Conservation (phyloP, 225 moss, liverwort and hornwort genomes). For the Thuidium tamariscinum region DNA sequence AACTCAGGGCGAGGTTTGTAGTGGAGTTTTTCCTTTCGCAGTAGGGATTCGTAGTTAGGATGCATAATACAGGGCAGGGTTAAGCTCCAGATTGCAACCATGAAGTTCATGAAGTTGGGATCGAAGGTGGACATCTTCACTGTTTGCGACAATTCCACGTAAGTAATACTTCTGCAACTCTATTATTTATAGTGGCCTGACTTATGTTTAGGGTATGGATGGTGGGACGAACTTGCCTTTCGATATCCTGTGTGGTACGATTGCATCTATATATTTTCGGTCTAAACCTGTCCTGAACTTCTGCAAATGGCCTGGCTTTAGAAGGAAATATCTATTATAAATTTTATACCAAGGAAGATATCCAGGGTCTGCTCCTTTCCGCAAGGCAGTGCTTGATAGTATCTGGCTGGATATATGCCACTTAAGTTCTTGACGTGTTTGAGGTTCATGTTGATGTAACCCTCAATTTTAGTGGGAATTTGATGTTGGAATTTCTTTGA, state of each 20-base stretch:
- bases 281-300: not conserved
- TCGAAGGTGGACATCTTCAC: constrained; percentile 39
- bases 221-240: not conserved
- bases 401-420: not conserved
- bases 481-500: not conserved
- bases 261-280: not conserved
- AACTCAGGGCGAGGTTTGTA: not conserved
- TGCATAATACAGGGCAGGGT: constrained; percentile 14
- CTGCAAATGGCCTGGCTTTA: not conserved
- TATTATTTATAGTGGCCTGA: not conserved
- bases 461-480: not conserved
- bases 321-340: not conserved
- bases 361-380: not conserved
- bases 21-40: not conserved
- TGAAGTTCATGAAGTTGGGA: constrained; percentile 65
- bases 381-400: not conserved
- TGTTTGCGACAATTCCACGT: constrained; percentile 35
- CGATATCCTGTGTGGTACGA: not conserved
- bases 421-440: not conserved
- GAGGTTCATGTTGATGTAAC: not conserved
- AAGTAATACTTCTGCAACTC: not conserved
- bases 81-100: constrained; percentile 17
- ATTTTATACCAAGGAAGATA: not conserved
- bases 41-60: constrained; percentile 2
- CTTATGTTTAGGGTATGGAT: not conserved